Base-by-base conservation (phyloP, 495 filamentous ascomycete species). In the Hypoxylon intermedium region DNA sequence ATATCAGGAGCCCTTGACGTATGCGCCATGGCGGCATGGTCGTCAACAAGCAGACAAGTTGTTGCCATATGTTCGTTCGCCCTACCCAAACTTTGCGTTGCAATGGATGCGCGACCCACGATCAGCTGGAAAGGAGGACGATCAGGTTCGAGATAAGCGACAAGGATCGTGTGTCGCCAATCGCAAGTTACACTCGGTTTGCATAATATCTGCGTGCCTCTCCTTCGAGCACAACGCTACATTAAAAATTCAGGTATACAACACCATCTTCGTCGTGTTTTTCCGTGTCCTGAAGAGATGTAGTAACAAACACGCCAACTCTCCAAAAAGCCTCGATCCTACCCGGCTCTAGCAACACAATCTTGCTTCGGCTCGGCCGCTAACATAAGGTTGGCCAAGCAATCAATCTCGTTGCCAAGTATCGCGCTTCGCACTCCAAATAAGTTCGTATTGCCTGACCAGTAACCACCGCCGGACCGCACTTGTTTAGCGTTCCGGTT, bases 141-240 rank as follows among this genome's bases (percentile, higher is more conserved):
- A 57, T 60, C 56, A 57, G 18, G 47, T 57, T 63, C 46, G 42
- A 46, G 62, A 60, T 65, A 43, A 60, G 41, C 62, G 42, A 41
- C 56, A 57, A 60, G 56, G 56, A 53, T 65, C 36, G 15, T n/a
- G 26, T 19, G 16, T 34, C 18, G 24, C 56, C 44, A 38, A 65
- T 65, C 62, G 33, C 41, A 47, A 48, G 24, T 47, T 18, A 33
- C 42, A 38, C 43, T 36, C 16, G 15, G n/a, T 40, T 44, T 43
- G 19, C 23, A n/a, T 12, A 18, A 1, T 13, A n/a, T 23, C 40
- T 20, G 4, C 12, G 15, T 21, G 24, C n/a, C n/a, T 4, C 7
- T 26, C 3, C 4, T 4, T 26, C 3, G 24, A 26, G 7, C 7
- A 26, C 7, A 26, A 26, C 24, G 3, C 24, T 7, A 26, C 24